Base-by-base conservation (phyloP, 129 eudicot species). In the Rutidosis leptorrhynchoides region DNA sequence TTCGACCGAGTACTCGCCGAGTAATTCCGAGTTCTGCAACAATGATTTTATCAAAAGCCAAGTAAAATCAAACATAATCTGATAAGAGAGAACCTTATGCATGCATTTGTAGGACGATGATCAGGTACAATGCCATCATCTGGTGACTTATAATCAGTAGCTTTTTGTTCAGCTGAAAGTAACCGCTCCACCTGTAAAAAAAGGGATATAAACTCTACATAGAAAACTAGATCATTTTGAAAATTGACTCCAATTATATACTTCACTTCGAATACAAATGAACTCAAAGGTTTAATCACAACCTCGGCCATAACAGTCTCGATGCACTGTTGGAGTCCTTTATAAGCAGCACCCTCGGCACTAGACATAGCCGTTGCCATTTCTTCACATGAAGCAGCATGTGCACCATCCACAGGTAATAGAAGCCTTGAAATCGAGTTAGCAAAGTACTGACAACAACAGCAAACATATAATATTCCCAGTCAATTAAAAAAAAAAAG, bases 241-340 rank as follows among this genome's bases (percentile, higher is more conserved):
- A 21, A 6, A 29, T 49, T 8, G 24, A 30, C 26, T 7, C 58
- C 19, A 16, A 3, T 46, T 71, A 10, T 5, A 12, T 48, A 23
- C 5, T 23, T 43, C 30, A 45, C 54, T 56, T 58, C 66, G 56
- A 51, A 48, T 12, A 43, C 32, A 35, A 63, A 63, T 7, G 46
- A 62, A 19, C 40, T 62, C 58, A 72, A 62, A 65, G 16, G 64
- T 58, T 17, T 16, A 40, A 48, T 24, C 24, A 80, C 85, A 71
- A 89, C 96, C 93, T 94, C 99, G 30, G 99, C 99, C 88, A 94
- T 89, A 54, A 94, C 99, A 9, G 99, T 89, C 68, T 89, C 99
- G 23, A 94, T 89, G 83, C 99, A 94, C 59, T 89, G 99, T 69
- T 94, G 99, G 71, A 94, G 99, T 40, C 99, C 99, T 80, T 86